Evolutionary conservation across 352 stramenopile species (phyloP).

Genomic region (Discostella stelligera): DNA sequence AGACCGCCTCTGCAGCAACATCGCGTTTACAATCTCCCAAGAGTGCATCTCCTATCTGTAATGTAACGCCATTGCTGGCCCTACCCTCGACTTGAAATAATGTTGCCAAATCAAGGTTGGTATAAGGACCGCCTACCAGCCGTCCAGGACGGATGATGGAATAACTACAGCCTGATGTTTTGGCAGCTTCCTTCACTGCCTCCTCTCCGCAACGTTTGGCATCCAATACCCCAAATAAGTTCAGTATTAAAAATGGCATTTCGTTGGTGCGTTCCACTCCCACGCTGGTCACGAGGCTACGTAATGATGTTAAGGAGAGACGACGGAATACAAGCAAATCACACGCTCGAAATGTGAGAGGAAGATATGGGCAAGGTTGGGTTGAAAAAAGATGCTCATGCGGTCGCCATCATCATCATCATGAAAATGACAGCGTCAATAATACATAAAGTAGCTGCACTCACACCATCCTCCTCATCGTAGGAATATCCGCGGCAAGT

Average conservation of each 20-base stretch:
- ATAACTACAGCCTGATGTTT: slow-evolving; percentile 54
- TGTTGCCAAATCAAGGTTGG: slow-evolving; percentile 65
- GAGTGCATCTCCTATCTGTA: slow-evolving; percentile 51
- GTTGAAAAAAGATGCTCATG: neutral
- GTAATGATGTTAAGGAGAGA: slow-evolving; percentile 22
- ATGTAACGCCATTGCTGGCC: slow-evolving; percentile 52
- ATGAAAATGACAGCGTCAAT: neutral
- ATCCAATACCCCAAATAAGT: slow-evolving; percentile 84
- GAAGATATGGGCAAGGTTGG: neutral
- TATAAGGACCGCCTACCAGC: slow-evolving; percentile 82
- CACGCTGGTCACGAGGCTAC: slow-evolving; percentile 78
- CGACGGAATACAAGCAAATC: neutral
- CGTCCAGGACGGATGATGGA: slow-evolving; percentile 74
- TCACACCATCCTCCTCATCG: slow-evolving; percentile 19
- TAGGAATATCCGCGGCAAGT: slow-evolving; percentile 9
- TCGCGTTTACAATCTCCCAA: slow-evolving; percentile 67
- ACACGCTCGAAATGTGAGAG: neutral
- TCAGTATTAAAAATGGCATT: slow-evolving; percentile 85
- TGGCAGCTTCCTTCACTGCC: slow-evolving; percentile 47
- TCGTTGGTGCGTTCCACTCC: slow-evolving; percentile 71
- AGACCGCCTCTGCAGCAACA: slow-evolving; percentile 52
- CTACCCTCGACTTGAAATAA: slow-evolving; percentile 62
- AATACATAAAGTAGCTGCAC: neutral
- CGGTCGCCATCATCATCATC: neutral
- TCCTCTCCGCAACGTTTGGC: slow-evolving; percentile 74